Percentiles rank a stretch among this genome's conserved stretches.
These are phyloP conservation scores for Pythium phragmiticola DNA, from an alignment of 352 stramenopile species.

Conservation along the genomic window DNA sequence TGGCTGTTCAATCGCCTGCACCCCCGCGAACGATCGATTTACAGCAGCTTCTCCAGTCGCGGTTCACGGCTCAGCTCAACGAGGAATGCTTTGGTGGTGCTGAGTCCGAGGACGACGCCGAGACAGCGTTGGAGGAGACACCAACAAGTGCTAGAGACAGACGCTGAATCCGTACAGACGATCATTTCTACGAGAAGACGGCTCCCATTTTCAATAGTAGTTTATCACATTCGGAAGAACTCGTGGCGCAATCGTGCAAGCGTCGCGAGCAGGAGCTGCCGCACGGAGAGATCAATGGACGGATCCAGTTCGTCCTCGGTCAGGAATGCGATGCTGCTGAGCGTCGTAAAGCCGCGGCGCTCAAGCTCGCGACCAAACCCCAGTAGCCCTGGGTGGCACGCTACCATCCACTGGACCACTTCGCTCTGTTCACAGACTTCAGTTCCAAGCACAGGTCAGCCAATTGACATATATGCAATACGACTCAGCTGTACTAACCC, in stretches of 20 bases:
- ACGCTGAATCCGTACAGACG: not conserved
- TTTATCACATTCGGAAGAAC: slow-evolving; percentile 72
- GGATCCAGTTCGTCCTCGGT: slow-evolving; percentile 63
- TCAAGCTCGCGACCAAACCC: slow-evolving; percentile 60
- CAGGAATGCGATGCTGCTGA: slow-evolving; percentile 82
- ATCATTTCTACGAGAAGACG: not conserved
- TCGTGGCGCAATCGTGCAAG: slow-evolving; percentile 73
- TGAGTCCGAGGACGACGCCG: slow-evolving; percentile 9
- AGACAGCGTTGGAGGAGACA: not conserved
- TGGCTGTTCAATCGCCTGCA: not conserved
- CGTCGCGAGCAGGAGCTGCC: slow-evolving; percentile 59
- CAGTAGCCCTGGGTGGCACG: slow-evolving; percentile 67
- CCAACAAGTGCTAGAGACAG: not conserved
- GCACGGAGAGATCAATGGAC: slow-evolving; percentile 31
- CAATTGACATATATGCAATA: not conserved
- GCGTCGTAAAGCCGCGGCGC: slow-evolving; percentile 58
- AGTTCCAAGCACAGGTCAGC: not conserved
- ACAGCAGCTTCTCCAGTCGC: slow-evolving; percentile 27
- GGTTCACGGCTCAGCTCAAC: slow-evolving; percentile 15
- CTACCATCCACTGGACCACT: slow-evolving; percentile 83
- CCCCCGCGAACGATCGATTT: slow-evolving; percentile 13
- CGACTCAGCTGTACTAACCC: slow-evolving; percentile 29
- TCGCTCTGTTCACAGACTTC: slow-evolving; percentile 76
- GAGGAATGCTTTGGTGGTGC: slow-evolving; percentile 19
- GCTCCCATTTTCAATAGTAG: no score